phyloP scores from a whole-genome alignment of 106 monocot species.

The Hemerocallis citrina region DNA sequence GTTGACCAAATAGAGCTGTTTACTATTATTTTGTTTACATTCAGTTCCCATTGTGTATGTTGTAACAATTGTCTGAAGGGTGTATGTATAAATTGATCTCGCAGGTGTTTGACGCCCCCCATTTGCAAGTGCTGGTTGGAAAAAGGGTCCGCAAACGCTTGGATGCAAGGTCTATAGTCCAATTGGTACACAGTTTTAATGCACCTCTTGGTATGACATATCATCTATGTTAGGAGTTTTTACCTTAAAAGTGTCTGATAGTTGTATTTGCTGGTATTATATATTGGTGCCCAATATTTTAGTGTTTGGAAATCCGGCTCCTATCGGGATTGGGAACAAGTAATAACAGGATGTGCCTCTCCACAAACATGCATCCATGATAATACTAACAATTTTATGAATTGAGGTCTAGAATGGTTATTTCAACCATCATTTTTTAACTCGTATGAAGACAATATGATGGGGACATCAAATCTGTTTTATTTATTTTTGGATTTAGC shows the following conservation, averaged over 20 bases:
- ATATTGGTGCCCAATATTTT: too few relatives aligned
- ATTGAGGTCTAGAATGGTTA: background rate
- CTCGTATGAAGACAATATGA: too few relatives aligned
- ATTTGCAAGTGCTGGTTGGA: conserved; percentile 71
- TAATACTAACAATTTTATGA: background rate
- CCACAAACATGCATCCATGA: background rate
- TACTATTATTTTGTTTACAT: background rate
- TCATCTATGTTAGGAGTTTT: background rate
- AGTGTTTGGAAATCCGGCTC: background rate
- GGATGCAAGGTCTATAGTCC: conserved; percentile 78
- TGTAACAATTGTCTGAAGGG: background rate
- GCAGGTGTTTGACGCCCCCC: conserved; percentile 89
- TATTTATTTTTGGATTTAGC: too few relatives aligned
- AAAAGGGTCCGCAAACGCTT: conserved; percentile 70
- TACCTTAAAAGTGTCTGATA: too few relatives aligned
- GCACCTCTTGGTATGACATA: conserved; percentile 75
- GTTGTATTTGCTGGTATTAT: too few relatives aligned
- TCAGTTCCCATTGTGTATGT: background rate
- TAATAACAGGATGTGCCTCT: background rate
- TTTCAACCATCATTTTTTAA: background rate
- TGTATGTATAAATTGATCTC: conserved; percentile 4
- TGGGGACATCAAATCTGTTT: too few relatives aligned
- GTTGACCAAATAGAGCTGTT: background rate
- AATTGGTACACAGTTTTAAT: conserved; percentile 61
- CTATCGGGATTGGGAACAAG: background rate